Evolutionary conservation across 2,329 filamentous ascomycete species (phyloP), one percentile per base, ranked within the genome.

Genomic region (Nemania abortiva): DNA sequence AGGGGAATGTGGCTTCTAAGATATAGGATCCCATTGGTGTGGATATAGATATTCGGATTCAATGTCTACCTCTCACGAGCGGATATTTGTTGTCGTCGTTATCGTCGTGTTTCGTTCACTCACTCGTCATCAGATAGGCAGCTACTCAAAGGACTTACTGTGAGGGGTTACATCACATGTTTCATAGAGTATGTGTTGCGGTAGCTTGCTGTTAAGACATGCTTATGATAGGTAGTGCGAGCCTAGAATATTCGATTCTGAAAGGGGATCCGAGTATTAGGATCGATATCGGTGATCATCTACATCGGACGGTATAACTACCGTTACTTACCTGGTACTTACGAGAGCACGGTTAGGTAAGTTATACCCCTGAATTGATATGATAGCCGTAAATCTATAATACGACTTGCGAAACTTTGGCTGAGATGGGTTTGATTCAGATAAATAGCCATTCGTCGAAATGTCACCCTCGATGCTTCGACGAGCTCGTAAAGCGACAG

Each of bases 1-100:
- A 67, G 6, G 68, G 69, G 3, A 73, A n/a, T 42, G 73, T 66
- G 54, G 66, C 65, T 59, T 72, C 75, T 22, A 79, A 78, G 74
- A 74, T 81, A 27, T 70, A 59, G 56, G 59, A 27, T 34, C 11
- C 49, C 4, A 22, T 56, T 27, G 5, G 2, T 42, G 27, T 18
- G 13, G 18, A 9, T 45, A 34, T 24, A 11, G 13, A 31, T 42
- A 34, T 15, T 31, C 6, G 13, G 1, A 24, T 9, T 1, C 7
- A 53, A 9, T 1, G 10, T 62, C 58, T n/a, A 11, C 39, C 9
- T n/a, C 6, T n/a, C n/a, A n/a, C n/a, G n/a, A n/a, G 31, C 31
- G 9, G 4, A 34, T 34, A 20, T n/a, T 47, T 47, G 3, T 18
- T n/a, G 15, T 18, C 39, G 39, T 42, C 39, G 11, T 47, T 39